phyloP scores from a whole-genome alignment of 2,329 filamentous ascomycete genomes.

The Stemphylium vesicarium region DNA sequence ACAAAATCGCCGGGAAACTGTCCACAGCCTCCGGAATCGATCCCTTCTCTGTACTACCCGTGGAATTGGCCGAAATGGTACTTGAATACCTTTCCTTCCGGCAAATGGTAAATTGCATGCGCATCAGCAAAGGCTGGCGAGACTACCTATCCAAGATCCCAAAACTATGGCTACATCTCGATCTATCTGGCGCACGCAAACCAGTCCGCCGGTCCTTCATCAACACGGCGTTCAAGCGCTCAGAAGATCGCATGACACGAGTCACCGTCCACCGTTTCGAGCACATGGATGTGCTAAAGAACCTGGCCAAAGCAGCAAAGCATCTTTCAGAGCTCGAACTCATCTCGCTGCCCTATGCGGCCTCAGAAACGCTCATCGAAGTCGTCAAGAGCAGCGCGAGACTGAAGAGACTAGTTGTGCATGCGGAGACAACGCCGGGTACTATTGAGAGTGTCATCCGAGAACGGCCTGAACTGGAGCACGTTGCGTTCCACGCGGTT shows the following conservation, averaged over 20 bases:
- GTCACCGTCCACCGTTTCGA: slow-evolving; percentile 45
- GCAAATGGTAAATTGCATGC: slow-evolving; percentile 58
- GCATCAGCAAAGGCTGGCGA: slow-evolving; percentile 64
- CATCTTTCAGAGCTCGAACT: slow-evolving; percentile 43
- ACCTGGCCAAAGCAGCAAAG: slow-evolving; percentile 48
- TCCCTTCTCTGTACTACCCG: slow-evolving; percentile 60
- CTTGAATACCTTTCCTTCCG: slow-evolving; percentile 60
- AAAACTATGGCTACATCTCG: slow-evolving; percentile 60
- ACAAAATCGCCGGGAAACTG: slow-evolving; percentile 53
- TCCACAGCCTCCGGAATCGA: slow-evolving; percentile 55
- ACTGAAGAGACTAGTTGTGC: slow-evolving; percentile 36
- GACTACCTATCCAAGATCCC: slow-evolving; percentile 56
- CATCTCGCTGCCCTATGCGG: slow-evolving; percentile 28
- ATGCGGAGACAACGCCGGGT: slow-evolving; percentile 34
- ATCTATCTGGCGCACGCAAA: slow-evolving; percentile 56
- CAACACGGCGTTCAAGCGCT: slow-evolving; percentile 51
- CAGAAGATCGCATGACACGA: slow-evolving; percentile 44
- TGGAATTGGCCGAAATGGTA: slow-evolving; percentile 61
- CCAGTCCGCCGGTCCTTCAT: slow-evolving; percentile 53
- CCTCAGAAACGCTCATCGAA: slow-evolving; percentile 39
- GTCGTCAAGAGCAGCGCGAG: slow-evolving; percentile 31
- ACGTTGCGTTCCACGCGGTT: slow-evolving; percentile 29
- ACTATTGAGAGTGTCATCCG: slow-evolving; percentile 39
- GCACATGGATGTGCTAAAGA: slow-evolving; percentile 51
- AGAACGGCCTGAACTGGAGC: slow-evolving; percentile 29